These are phyloP conservation scores for Linnemannia elongata DNA, from an alignment of 192 early-diverging fungal species.

Conservation along the genomic window DNA sequence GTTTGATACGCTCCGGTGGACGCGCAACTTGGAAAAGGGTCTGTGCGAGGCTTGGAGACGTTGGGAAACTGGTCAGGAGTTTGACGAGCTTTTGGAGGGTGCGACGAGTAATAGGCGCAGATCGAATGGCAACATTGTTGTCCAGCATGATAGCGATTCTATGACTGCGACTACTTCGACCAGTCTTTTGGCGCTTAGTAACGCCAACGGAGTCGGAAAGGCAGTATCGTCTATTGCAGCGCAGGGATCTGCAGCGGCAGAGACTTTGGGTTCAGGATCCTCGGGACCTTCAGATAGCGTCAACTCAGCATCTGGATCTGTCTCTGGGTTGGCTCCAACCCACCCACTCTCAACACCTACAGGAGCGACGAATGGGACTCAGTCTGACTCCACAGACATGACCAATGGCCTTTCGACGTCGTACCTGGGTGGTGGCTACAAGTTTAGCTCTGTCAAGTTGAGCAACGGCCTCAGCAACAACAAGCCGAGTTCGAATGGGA, in stretches of 20 bases:
- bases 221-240: neutral
- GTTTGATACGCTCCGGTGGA: constrained; percentile 92
- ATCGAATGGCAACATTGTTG: constrained; percentile 37
- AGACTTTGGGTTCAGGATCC: neutral
- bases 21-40: constrained; percentile 84
- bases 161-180: neutral
- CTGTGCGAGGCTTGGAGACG: constrained; percentile 78
- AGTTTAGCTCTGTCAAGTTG: neutral
- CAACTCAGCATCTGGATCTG: neutral
- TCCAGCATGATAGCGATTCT: constrained; percentile 17
- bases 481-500: constrained; percentile 31
- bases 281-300: neutral
- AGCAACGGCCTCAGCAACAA: neutral
- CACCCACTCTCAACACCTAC: neutral
- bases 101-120: constrained; percentile 14
- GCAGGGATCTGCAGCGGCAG: neutral
- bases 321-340: neutral
- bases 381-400: neutral
- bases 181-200: neutral
- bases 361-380: neutral
- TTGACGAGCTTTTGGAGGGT: constrained; percentile 57
- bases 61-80: constrained; percentile 75
- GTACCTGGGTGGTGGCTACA: neutral
- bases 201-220: neutral
- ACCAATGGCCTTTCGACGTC: neutral